Evolutionary conservation across 371 early-diverging fungal genomes (phyloP), one percentile per base, ranked within the genome.

Genomic region (Cokeromyces recurvatus): DNA sequence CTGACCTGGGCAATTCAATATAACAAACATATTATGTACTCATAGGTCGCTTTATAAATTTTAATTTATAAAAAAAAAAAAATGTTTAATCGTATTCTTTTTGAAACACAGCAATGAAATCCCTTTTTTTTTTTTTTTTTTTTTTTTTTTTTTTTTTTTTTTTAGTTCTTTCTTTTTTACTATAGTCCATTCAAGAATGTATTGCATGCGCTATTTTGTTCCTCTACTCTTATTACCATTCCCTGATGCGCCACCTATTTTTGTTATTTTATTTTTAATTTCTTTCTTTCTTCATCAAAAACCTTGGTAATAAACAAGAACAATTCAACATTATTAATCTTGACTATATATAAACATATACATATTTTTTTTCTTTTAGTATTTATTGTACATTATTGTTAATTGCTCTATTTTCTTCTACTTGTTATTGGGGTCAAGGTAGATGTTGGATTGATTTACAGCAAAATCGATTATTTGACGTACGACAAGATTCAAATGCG

Each of bases 341-440:
- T 2, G 37, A 34, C 16, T 24, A 38, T 24, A 8, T 38, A 7
- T 15, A 4, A 12, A 19, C 4, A 7, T 7, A 38, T 7, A 7
- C 3, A 11, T 29, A 25, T 39, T 0, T 16, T n/a, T 29, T 29
- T 5, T 29, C 2, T 16, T 16, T 20, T 57, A 83, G 84, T 45
- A 74, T 79, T 19, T 82, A 79, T 45, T 84, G 84, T 50, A 76
- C 82, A n/a, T 57, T 82, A 46, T 55, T 84, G 17, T 51, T 84
- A 20, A 62, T 79, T 24, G 79, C 79, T 4, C 44, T 79, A 16
- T 79, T 84, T 43, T 72, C 77, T 3, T 78, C 81, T 2, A 84
- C 84, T 2, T 84, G 84, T 48, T 84, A 82, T 53, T 84, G 84
- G 84, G 84, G 84, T 29, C 74, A 78, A 39, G 84, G 77, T 31